These are phyloP conservation scores for Penicillium sp. DNA, from an alignment of 2,329 filamentous ascomycete genomes.

Conservation along the genomic window DNA sequence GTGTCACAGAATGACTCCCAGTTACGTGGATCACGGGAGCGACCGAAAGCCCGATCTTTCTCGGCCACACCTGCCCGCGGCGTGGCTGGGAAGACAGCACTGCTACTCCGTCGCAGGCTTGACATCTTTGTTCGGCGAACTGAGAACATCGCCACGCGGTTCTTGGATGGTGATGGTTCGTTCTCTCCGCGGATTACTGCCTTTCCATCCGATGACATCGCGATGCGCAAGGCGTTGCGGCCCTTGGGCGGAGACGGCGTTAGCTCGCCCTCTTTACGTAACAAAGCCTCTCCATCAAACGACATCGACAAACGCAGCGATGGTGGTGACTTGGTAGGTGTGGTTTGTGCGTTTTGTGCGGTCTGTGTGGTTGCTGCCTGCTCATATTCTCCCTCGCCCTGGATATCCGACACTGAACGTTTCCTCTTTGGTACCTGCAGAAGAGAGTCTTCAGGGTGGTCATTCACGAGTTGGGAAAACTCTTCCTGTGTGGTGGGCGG, in stretches of 20 bases:
- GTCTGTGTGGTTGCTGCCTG: constrained; percentile 16
- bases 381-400: constrained; percentile 11
- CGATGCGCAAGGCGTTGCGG: constrained; percentile 64
- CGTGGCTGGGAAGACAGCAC: constrained; percentile 60
- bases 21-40: constrained; percentile 81
- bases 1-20: constrained; percentile 91
- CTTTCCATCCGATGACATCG: constrained; percentile 82
- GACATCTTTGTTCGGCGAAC: constrained; percentile 50
- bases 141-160: constrained; percentile 49
- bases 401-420: constrained; percentile 33
- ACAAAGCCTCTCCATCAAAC: constrained; percentile 41
- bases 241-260: constrained; percentile 43
- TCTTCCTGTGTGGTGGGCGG: constrained; percentile 24
- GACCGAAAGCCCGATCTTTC: constrained; percentile 58
- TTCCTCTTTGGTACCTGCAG: constrained; percentile 32
- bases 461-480: constrained; percentile 15
- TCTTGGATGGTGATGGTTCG: constrained; percentile 65
- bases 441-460: constrained; percentile 19
- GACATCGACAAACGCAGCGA: constrained; percentile 43
- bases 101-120: constrained; percentile 68
- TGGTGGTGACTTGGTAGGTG: constrained; percentile 35
- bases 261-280: constrained; percentile 38
- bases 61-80: constrained; percentile 55
- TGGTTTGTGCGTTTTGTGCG: constrained; percentile 13
- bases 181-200: constrained; percentile 75